Evolutionary conservation across 2,329 filamentous ascomycete genomes (phyloP).

Genomic region (Phyllosticta citriasiana): DNA sequence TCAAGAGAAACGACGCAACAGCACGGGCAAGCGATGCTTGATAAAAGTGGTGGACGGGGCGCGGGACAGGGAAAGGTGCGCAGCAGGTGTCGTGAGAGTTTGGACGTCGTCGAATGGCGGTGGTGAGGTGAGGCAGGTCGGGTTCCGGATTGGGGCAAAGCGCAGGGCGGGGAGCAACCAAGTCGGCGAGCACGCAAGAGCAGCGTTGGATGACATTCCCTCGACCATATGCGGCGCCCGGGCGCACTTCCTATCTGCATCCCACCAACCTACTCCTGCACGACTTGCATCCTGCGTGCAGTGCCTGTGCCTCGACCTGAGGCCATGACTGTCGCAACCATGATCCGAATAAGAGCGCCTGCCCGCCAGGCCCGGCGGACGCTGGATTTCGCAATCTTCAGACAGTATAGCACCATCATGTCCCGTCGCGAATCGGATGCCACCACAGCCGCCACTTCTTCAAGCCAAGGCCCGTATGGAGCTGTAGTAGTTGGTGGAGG

Average conservation of each 20-base stretch:
- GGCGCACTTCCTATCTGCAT: neutral
- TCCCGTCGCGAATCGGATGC: neutral
- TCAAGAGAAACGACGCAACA: neutral
- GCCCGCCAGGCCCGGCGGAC: neutral
- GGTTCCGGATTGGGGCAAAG: neutral
- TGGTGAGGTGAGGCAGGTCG: neutral
- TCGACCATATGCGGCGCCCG: neutral
- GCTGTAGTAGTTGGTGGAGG: conserved; percentile 51
- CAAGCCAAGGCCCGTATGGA: conserved; percentile 25
- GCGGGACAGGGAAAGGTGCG: neutral
- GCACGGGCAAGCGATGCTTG: neutral
- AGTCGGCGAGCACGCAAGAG: conserved; percentile 3
- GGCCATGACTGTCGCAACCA: neutral
- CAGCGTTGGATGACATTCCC: conserved; percentile 1
- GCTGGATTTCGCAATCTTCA: conserved; percentile 3
- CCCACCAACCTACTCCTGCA: neutral
- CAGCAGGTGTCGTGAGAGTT: neutral
- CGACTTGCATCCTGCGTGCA: neutral
- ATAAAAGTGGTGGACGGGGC: neutral
- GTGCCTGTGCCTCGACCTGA: neutral
- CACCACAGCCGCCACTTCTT: neutral
- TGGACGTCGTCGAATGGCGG: neutral
- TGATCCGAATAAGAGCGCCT: conserved; percentile 5
- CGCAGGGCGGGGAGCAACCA: neutral
- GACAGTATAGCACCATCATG: conserved; percentile 2